A percentile compares a stretch with the other conserved stretches of the same genome.
Evolutionary conservation across 2,329 filamentous ascomycete genomes (phyloP).

Genomic region (Fusarium heterosporum): DNA sequence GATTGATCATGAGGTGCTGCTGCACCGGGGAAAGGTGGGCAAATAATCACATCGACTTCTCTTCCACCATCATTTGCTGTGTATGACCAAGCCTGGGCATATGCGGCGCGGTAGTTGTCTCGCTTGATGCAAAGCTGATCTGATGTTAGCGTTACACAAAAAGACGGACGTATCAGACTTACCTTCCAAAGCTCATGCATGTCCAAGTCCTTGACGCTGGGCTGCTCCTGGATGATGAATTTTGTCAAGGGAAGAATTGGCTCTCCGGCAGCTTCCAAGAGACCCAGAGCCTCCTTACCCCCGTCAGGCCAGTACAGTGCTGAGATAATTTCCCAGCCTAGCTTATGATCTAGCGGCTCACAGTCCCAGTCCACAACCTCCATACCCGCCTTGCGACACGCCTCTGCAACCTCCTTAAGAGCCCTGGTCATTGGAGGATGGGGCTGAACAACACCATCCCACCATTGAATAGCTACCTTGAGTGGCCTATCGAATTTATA

Average conservation of each 20-base stretch:
- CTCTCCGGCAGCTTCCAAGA: conserved; percentile 66
- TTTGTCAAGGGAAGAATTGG: conserved; percentile 68
- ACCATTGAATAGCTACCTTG: conserved; percentile 70
- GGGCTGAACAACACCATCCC: conserved; percentile 69
- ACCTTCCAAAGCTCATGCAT: conserved; percentile 57
- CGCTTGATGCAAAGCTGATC: conserved; percentile 51
- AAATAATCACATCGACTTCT: conserved; percentile 70
- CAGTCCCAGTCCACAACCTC: conserved; percentile 66
- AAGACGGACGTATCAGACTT: background rate
- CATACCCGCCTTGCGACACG: conserved; percentile 60
- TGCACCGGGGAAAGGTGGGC: conserved; percentile 67
- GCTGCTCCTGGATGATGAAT: conserved; percentile 68
- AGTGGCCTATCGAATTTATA: conserved; percentile 57
- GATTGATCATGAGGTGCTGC: conserved; percentile 57
- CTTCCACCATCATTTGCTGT: conserved; percentile 46
- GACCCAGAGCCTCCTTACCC: conserved; percentile 62
- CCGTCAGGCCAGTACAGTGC: conserved; percentile 70
- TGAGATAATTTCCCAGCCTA: conserved; percentile 58
- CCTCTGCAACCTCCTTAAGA: conserved; percentile 64
- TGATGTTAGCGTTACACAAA: fast-evolving
- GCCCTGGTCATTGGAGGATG: conserved; percentile 70
- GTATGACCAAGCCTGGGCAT: conserved; percentile 54
- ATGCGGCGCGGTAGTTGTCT: conserved; percentile 55
- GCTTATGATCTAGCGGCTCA: conserved; percentile 64
- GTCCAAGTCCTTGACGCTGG: conserved; percentile 56